phyloP scores from a whole-genome alignment of 768 basidiomycete genomes.

The Russula ochroleuca region DNA sequence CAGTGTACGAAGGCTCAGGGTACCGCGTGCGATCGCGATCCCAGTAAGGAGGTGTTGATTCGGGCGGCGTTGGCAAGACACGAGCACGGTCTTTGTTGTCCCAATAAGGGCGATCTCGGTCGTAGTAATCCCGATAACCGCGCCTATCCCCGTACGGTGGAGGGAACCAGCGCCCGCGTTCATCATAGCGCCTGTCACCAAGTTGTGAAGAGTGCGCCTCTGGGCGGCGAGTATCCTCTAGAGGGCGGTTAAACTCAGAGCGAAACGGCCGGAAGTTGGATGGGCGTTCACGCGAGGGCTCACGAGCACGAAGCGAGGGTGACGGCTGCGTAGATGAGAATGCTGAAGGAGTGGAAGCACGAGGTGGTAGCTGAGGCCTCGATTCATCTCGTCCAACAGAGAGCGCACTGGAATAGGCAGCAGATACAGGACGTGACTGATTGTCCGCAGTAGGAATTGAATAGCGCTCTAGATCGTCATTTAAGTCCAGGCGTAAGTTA shows the following conservation, averaged over 20 bases:
- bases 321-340: conserved; percentile 13
- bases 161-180: conserved; percentile 18
- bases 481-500: not conserved
- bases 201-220: too few species aligned
- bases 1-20: conserved; percentile 7
- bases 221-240: conserved; percentile 21
- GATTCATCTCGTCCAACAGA: conserved; percentile 15
- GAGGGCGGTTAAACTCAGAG: conserved; percentile 25
- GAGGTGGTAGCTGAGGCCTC: conserved; percentile 5
- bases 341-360: conserved; percentile 1
- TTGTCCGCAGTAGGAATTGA: conserved; percentile 5
- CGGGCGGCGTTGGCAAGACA: not conserved
- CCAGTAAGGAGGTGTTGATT: conserved; percentile 5
- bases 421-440: conserved; percentile 11
- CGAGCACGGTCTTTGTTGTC: conserved; percentile 16
- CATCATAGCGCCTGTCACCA: conserved; percentile 20
- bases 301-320: conserved; percentile 15
- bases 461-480: conserved; percentile 11
- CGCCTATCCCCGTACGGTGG: conserved; percentile 14
- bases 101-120: conserved; percentile 22
- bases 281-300: conserved; percentile 22
- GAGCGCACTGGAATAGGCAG: conserved; percentile 11
- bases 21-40: conserved; percentile 20
- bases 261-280: conserved; percentile 23
- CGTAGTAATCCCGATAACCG: conserved; percentile 19